A percentile compares a stretch with the other conserved stretches of the same genome.
phyloP scores from a whole-genome alignment of 208 protist species.

The Crithidia bombi region DNA sequence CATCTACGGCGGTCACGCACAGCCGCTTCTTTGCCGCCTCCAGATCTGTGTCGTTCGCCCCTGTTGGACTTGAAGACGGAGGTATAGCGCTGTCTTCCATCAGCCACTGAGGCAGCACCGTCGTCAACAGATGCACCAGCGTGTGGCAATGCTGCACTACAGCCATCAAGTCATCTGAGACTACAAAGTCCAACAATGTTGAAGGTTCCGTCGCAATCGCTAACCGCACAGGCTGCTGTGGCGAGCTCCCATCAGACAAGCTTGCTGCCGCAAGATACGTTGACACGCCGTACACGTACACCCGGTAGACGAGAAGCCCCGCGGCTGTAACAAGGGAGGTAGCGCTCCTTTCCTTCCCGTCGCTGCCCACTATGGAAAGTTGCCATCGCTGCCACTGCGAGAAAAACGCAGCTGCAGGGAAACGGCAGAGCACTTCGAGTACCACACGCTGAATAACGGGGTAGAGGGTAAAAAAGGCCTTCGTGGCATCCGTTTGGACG shows the following conservation, averaged over 20 bases:
- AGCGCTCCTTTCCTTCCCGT: background rate
- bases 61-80: background rate
- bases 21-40: constrained; percentile 22
- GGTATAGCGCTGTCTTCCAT: constrained; percentile 7
- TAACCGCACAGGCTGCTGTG: background rate
- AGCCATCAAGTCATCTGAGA: background rate
- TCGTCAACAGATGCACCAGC: constrained; percentile 11
- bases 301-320: constrained; percentile 20
- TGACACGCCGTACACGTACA: constrained; percentile 34
- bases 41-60: background rate
- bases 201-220: too few species aligned
- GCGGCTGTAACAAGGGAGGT: background rate
- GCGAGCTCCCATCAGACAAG: background rate
- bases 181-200: too few species aligned
- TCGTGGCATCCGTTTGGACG: background rate
- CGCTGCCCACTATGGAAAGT: background rate
- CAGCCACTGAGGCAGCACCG: constrained; percentile 25
- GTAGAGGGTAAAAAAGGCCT: constrained; percentile 24
- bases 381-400: constrained; percentile 26
- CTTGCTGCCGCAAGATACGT: constrained; percentile 26
- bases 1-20: constrained; percentile 29
- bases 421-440: constrained; percentile 52
- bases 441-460: constrained; percentile 42
- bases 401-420: constrained; percentile 35
- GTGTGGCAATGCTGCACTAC: constrained; percentile 12